Evolutionary conservation across 257 asterid genomes (phyloP).

Genomic region (Solanum gandarillasii): DNA sequence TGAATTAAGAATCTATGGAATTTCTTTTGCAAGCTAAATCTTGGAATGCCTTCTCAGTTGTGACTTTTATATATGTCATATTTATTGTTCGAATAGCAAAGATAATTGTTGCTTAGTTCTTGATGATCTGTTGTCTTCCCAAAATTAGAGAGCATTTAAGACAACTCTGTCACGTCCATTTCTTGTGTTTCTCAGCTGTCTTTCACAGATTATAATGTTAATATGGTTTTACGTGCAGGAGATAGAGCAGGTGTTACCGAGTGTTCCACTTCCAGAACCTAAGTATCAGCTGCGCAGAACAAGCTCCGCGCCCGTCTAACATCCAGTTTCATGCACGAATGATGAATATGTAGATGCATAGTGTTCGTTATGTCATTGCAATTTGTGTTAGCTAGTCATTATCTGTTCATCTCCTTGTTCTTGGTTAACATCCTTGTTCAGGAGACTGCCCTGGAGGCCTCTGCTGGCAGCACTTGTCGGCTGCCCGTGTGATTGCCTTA

Average conservation of each 20-base stretch:
- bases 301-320: constrained; percentile 30
- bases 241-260: constrained; percentile 23
- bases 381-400: background rate
- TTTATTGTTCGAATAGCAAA: background rate
- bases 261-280: constrained; percentile 27
- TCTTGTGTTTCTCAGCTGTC: background rate
- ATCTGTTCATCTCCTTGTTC: background rate
- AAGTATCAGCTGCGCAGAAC: constrained; percentile 39
- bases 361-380: background rate
- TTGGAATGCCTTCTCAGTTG: background rate
- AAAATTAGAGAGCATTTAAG: background rate
- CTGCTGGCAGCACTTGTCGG: background rate
- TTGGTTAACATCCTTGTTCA: background rate
- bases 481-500: background rate
- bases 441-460: background rate
- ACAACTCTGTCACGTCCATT: background rate
- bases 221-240: constrained; percentile 14
- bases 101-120: background rate
- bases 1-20: background rate
- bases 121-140: background rate
- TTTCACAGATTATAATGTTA: background rate
- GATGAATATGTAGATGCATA: constrained; percentile 10
- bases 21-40: background rate
- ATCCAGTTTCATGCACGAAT: background rate
- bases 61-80: background rate